Evolutionary conservation across 2,329 filamentous ascomycete genomes (phyloP), one percentile per base, ranked within the genome.

Genomic region (Emergomyces pasteurianus): DNA sequence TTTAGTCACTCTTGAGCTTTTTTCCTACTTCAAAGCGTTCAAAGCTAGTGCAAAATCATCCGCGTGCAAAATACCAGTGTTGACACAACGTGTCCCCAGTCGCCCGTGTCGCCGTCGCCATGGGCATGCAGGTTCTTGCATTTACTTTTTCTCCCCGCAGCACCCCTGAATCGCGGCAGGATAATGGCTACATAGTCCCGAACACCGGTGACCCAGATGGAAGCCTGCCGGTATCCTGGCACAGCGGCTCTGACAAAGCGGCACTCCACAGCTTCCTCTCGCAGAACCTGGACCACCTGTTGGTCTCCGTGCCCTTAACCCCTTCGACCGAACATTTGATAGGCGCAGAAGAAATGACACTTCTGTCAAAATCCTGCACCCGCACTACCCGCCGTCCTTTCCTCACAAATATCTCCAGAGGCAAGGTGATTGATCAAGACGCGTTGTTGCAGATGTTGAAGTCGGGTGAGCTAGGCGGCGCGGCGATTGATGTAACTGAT

Each of bases 401-500:
- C 63, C 67, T 92, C 7, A 81, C 83, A 58, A 92, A 92, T 67
- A 88, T 92, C 64, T 83, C 85, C 0, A 81, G 89, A 1, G 89
- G 86, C 0, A 75, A 76, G 40, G 81, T 88, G 49, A 72, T 89
- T 16, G 78, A 86, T 58, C 82, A 85, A 64, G 73, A 80, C 1
- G 86, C 83, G 1, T 70, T 92, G 58, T 80, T 90, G 21, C 76
- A 77, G 1, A 86, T 87, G 0, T 74, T 92, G 12, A 74, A 82
- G 47, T 65, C 64, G 0, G 80, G 79, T 0, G 77, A 79, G 1
- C 69, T 89, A 36, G 73, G 78, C 2, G 89, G 89, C 36, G 89
- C 89, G 0, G 88, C 88, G 1, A 73, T 92, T 47, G 89, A 92
- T 69, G 89, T 92, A 0, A 88, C 88, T 1, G 88, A 92, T 63